Base-by-base conservation (phyloP, 2,329 filamentous ascomycete genomes). In the Botryotinia calthae region DNA sequence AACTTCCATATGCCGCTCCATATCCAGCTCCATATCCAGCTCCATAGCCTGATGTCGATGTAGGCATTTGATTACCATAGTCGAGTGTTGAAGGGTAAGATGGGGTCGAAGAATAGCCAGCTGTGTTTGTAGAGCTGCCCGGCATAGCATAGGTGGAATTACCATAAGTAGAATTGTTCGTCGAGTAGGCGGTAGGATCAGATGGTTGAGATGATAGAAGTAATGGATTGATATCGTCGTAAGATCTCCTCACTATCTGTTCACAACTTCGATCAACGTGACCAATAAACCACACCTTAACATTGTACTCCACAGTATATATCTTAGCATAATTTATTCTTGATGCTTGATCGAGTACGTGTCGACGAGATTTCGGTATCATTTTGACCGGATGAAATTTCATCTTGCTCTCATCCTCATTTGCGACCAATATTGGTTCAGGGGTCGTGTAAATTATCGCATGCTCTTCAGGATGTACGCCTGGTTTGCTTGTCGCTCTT, bases 291-390 rank as follows among this genome's bases (percentile, higher is more conserved):
- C 74, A 73, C 1, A 80, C 78, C 14, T 74, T 73, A 7, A 78
- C 72, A 56, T 78, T 77, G 28, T 79, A 73, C 54, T 80, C 79
- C 2, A 80, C 75, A 0, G 79, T 80, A 58, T 80, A 80, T 25
- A 79, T 62, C 31, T 80, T 80, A 6, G 70, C 62, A 48, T 78
- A 80, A 59, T 80, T 78, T 10, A 80, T 42, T 16, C 79, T 68
- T 8, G 78, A 79, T 7, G 59, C 56, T 1, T 3, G 0, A 16
- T 75, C 72, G 0, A 79, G 64, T 20, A 69, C 62, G 18, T 79
- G 46, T 7, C 71, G 48, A 0, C 25, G 20, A 7, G 16, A 34
- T 0, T 68, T 42, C 2, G 72, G 25, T 2, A 63, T 31, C 40
- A 79, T 67, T 14, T 34, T 40, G 28, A 79, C 70, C 0, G 75